Conservation (phyloP, 371 early-diverging fungal species). For the Choanephora cucurbitarum region DNA sequence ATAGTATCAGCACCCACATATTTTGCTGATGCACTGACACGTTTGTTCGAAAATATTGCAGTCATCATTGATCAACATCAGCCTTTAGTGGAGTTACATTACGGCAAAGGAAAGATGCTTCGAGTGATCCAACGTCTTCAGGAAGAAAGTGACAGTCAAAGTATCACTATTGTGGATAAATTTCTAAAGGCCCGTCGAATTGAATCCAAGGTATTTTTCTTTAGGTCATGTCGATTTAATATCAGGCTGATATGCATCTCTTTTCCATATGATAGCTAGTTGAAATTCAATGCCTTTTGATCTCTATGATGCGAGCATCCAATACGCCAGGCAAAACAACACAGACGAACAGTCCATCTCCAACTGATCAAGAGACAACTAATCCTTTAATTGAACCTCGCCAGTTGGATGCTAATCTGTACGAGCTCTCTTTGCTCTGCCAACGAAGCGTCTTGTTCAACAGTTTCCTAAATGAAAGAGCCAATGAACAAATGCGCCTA, state of each 20-base stretch:
- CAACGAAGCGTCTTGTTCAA: constrained; percentile 77
- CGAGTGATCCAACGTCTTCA: constrained; percentile 85
- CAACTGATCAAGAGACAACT: constrained; percentile 14
- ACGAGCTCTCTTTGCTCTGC: constrained; percentile 79
- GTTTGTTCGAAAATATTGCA: constrained; percentile 88
- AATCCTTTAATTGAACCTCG: constrained; percentile 69
- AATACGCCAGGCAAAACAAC: constrained; percentile 15
- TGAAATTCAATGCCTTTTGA: constrained; percentile 43
- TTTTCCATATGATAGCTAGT: constrained; percentile 42
- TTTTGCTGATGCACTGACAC: constrained; percentile 74
- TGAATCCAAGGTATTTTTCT: constrained; percentile 49
- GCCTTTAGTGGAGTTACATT: constrained; percentile 77
- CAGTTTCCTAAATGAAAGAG: constrained; percentile 70
- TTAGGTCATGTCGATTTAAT: too few relatives aligned
- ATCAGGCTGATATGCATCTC: too few relatives aligned
- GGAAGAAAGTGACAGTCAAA: constrained; percentile 82
- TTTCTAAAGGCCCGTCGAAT: constrained; percentile 55
- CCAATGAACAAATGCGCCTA: constrained; percentile 48
- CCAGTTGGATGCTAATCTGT: constrained; percentile 72
- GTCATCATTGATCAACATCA: constrained; percentile 83
- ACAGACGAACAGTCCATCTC: constrained; percentile 7
- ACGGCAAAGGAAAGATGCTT: constrained; percentile 86
- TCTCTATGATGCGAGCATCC: constrained; percentile 35
- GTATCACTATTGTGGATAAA: constrained; percentile 72
- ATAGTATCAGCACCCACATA: constrained; percentile 53